Evolutionary conservation across 2,329 filamentous ascomycete genomes (phyloP), one percentile per base, ranked within the genome.

Genomic region (Paradendryphiella salina): DNA sequence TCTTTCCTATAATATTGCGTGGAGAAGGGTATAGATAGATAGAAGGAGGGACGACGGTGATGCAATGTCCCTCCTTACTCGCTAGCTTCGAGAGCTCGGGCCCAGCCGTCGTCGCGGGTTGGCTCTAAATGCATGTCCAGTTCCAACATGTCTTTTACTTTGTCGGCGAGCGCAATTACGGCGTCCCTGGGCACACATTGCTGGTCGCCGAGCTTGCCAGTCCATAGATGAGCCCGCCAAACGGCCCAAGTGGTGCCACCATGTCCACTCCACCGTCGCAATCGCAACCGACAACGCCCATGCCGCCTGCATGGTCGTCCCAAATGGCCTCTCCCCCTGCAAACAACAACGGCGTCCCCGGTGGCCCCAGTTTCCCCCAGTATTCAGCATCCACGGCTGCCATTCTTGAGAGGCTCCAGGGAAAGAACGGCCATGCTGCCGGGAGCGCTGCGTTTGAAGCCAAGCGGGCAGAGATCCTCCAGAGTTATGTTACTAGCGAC

Each of bases 391-490:
- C 75, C 8, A 76, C 75, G 3, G 71, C 74, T 13, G 73, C 75
- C 28, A 75, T 77, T 36, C 61, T 77, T 5, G 72, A 74, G 54
- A 61, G 73, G 29, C 50, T 73, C 15, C 67, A 71, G 42, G 71
- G 71, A 21, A 73, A 69, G 50, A 56, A 49, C 31, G 68, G 69
- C 14, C 64, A 66, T 57, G 60, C 66, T 26, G 66, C 68, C 23
- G 70, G 72, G 3, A 72, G 70, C 14, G 70, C 74, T 20, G 75
- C 71, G 15, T 78, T 74, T 59, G 75, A 79, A 57, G 76, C 76
- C 13, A 77, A 77, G 53, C 71, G 74, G 42, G 75, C 76, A 50
- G 73, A 76, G 52, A 72, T 79, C 11, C 63, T 79, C 52, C 73
- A 75, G 58, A 74, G 64, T 50, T 78, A 78, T 66, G 69, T 73